phyloP scores from a whole-genome alignment of 228 moss, liverwort and hornwort genomes.

The Sphagnum fallax region DNA sequence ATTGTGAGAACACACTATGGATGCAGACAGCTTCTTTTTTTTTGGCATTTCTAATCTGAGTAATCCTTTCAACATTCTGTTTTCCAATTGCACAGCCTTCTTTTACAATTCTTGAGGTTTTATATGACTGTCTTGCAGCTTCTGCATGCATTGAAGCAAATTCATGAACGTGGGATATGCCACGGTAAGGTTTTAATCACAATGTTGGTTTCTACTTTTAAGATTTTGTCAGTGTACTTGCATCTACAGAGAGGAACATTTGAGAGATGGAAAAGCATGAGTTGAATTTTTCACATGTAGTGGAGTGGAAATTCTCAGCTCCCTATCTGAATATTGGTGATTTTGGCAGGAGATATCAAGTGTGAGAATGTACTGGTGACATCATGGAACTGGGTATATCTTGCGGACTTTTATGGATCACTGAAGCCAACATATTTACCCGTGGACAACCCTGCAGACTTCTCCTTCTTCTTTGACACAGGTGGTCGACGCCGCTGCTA shows the following conservation, averaged over 20 bases:
- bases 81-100: no score
- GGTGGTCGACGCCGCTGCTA: slow-evolving; percentile 49
- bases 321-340: neutral
- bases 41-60: no score
- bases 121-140: slow-evolving; percentile 18
- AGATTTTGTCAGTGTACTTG: no score
- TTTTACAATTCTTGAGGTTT: no score
- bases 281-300: no score
- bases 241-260: no score
- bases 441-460: slow-evolving; percentile 36
- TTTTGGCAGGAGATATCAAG: slow-evolving; percentile 36
- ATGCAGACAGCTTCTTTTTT: no score
- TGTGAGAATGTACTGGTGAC: slow-evolving; percentile 54
- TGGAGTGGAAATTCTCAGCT: no score
- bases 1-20: no score
- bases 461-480: slow-evolving; percentile 50
- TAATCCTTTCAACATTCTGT: no score
- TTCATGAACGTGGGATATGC: slow-evolving; percentile 40
- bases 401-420: slow-evolving; percentile 39
- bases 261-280: no score
- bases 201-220: no score
- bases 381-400: slow-evolving; percentile 63
- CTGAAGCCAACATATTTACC: slow-evolving; percentile 54
- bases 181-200: slow-evolving; percentile 22
- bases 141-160: slow-evolving; percentile 41